phyloP scores from a whole-genome alignment of 2,329 filamentous ascomycete species.

The Penicillium sp. region DNA sequence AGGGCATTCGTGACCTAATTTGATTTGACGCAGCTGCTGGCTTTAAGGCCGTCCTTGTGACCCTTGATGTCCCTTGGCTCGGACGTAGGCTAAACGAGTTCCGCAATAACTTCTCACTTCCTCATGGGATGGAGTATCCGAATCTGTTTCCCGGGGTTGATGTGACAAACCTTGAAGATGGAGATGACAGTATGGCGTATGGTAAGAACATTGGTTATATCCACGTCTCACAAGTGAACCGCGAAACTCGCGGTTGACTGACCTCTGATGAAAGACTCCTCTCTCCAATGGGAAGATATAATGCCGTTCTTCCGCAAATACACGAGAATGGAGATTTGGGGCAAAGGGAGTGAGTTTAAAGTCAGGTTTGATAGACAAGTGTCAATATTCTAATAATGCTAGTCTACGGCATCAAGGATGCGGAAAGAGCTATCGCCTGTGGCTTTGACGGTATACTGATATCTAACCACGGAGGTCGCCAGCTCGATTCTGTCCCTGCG shows the following conservation, averaged over 20 bases:
- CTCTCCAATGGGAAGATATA: neutral
- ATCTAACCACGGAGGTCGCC: constrained; percentile 10
- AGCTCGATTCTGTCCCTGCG: constrained; percentile 8
- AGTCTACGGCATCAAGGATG: neutral
- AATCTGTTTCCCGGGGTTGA: neutral
- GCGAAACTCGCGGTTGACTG: too few species aligned
- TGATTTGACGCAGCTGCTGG: neutral
- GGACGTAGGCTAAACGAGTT: neutral
- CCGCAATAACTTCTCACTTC: neutral
- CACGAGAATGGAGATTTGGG: neutral
- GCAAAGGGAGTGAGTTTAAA: neutral
- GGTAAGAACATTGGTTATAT: too few species aligned
- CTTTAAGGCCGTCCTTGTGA: neutral
- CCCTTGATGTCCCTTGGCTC: neutral
- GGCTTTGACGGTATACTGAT: constrained; percentile 7
- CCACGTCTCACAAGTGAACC: too few species aligned
- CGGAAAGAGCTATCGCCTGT: neutral
- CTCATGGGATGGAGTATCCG: neutral
- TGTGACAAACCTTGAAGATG: too few species aligned
- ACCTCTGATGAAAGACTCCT: neutral
- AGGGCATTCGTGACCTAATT: neutral
- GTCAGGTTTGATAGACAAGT: too few species aligned
- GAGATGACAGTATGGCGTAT: too few species aligned
- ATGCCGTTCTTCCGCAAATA: neutral
- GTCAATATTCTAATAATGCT: too few species aligned